Conservation (phyloP, 2,329 filamentous ascomycete genomes). For the Fusarium liriodendri region DNA sequence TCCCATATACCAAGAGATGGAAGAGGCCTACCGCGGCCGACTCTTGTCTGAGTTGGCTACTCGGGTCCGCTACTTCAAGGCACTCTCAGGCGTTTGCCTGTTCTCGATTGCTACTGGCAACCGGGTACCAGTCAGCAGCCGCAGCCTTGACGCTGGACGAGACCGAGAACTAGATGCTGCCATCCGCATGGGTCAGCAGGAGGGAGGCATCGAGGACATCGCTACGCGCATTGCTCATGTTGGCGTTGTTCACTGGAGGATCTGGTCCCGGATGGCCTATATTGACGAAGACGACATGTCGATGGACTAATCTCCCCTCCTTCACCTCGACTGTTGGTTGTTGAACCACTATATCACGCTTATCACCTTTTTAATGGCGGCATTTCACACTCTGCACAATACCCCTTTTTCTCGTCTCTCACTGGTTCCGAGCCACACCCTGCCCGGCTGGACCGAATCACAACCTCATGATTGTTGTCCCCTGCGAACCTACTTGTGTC, state of each 20-base stretch:
- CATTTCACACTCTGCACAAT: slow-evolving; percentile 11
- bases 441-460: slow-evolving; percentile 32
- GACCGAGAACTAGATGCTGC: slow-evolving; percentile 49
- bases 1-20: slow-evolving; percentile 60
- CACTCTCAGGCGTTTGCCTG: slow-evolving; percentile 63
- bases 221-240: slow-evolving; percentile 85
- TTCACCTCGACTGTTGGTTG: slow-evolving; percentile 9
- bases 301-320: slow-evolving; percentile 41
- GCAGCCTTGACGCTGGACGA: slow-evolving; percentile 47
- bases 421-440: slow-evolving; percentile 15
- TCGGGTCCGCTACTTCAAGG: slow-evolving; percentile 64
- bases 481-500: not conserved
- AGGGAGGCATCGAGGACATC: slow-evolving; percentile 72
- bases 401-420: slow-evolving; percentile 11
- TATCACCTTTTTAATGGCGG: slow-evolving; percentile 40
- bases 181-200: slow-evolving; percentile 59
- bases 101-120: slow-evolving; percentile 67
- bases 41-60: slow-evolving; percentile 60
- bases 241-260: slow-evolving; percentile 87
- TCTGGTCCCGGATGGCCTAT: slow-evolving; percentile 86
- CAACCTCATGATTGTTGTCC: slow-evolving; percentile 5
- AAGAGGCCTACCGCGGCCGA: slow-evolving; percentile 61
- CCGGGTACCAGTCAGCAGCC: slow-evolving; percentile 54
- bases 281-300: slow-evolving; percentile 54
- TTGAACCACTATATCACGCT: slow-evolving; percentile 21